Base-by-base conservation (phyloP, 768 basidiomycete genomes). In the Pilatotrama ljubarskyi region DNA sequence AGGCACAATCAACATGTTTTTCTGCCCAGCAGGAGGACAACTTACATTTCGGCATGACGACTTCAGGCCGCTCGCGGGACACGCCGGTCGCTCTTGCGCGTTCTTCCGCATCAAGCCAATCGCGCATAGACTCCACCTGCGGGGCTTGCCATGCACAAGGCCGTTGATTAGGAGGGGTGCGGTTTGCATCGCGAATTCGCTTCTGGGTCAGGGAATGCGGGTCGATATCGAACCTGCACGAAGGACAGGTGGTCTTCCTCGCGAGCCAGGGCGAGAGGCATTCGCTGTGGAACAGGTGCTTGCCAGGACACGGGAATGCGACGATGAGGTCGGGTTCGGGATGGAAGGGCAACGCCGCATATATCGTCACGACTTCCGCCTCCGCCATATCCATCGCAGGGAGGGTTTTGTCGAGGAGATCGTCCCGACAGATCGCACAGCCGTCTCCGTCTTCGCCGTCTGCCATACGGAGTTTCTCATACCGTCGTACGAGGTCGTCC, bases 181-280 rank as follows among this genome's bases (percentile, higher is more conserved):
- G 14, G 56, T 24, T 29, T 54, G 6, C n/a, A 29, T 38, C 52
- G 13, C 41, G 54, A 18, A 11, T 49, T 6, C 41, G 24, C 6
- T 58, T 55, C 40, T 64, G 81, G 0, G 88, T 91, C 42, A 92
- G 70, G 58, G 86, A 86, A 52, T 88, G 83, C 0, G 91, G 91
- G 67, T 93, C 91, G 51, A 93, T 82, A 61, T 93, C 86, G 67
- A 91, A 92, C 62, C 91, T 74, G 74, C 91, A 93, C 0, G 88
- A 87, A 0, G 91, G 91, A 64, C 91, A 93, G 0, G 91, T 92
- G 13, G 91, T 91, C 67, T 90, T 87, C 59, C 86, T 77, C 8
- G 89, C 83, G 67, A 93, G 91, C 91, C 91, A 93, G 0, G 91
- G 91, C 5, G 87, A 68, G 29, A 93, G 80, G 72, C 91, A 93